Evolutionary conservation across 1,284 basidiomycete species (phyloP).

Genomic region (Coniferiporia weirii): DNA sequence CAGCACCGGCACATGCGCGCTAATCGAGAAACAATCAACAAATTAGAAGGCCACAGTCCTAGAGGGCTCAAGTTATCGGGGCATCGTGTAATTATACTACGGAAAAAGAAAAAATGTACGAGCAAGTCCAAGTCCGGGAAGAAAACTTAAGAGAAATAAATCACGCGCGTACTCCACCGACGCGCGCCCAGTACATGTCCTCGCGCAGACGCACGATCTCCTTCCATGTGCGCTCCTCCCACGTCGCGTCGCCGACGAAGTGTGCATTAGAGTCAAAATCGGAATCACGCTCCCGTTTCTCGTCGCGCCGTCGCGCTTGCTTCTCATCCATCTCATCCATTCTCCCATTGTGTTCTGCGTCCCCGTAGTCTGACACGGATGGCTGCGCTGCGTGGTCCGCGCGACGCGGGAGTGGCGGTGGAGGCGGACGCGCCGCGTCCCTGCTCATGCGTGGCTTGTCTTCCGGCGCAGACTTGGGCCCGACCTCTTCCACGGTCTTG

Average conservation of each 20-base stretch:
- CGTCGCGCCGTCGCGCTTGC: background rate
- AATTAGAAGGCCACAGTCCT: no score
- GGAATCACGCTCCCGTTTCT: background rate
- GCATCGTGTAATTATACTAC: no score
- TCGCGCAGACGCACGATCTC: slow-evolving; percentile 78
- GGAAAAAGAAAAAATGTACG: no score
- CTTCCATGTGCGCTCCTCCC: slow-evolving; percentile 90
- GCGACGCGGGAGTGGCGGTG: background rate
- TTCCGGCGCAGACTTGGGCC: background rate
- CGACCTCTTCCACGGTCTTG: slow-evolving; percentile 13
- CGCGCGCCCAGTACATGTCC: slow-evolving; percentile 85
- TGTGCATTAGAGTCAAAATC: slow-evolving; percentile 23
- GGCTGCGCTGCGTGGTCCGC: background rate
- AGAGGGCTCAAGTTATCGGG: no score
- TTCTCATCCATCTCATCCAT: background rate
- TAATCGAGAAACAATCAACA: no score
- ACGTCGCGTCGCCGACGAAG: slow-evolving; percentile 62
- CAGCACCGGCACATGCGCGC: no score
- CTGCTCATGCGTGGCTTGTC: background rate
- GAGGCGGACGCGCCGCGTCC: background rate
- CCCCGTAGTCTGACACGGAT: slow-evolving; percentile 4
- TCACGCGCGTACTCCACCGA: slow-evolving; percentile 54
- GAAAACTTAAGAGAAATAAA: no score
- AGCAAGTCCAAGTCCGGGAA: no score
- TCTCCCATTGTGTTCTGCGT: background rate